phyloP scores from a whole-genome alignment of 345 rosid species.

The Pistacia atlantica region DNA sequence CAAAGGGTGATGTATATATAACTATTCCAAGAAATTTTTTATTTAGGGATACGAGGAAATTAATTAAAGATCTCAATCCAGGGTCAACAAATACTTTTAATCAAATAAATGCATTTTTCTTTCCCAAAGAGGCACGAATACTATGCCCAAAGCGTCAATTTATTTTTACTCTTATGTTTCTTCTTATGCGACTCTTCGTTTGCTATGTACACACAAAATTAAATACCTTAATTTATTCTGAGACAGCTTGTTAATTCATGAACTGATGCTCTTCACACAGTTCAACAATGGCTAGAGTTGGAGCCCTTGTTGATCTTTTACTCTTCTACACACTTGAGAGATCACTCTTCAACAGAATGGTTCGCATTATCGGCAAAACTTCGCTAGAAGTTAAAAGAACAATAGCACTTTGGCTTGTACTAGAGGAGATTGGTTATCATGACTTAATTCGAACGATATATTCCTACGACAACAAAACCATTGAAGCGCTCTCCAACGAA shows the following conservation, averaged over 20 bases:
- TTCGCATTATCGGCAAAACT: conserved; percentile 18
- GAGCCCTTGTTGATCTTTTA: conserved; percentile 33
- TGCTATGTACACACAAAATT: background rate
- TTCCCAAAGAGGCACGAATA: conserved; percentile 13
- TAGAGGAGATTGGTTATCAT: conserved; percentile 35
- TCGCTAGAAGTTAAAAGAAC: conserved; percentile 27
- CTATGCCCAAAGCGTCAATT: conserved; percentile 14
- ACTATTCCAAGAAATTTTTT: no score
- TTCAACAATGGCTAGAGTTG: conserved; percentile 24
- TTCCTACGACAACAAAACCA: conserved; percentile 22
- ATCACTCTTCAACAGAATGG: conserved; percentile 37
- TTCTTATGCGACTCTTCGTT: background rate
- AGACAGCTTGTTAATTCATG: background rate
- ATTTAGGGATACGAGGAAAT: no score
- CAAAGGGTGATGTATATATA: no score
- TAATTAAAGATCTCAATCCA: background rate
- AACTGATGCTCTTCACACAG: background rate
- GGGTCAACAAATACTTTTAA: background rate
- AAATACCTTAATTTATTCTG: background rate
- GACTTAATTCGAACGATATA: conserved; percentile 27
- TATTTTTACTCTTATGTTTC: no score
- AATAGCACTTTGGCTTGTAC: conserved; percentile 35
- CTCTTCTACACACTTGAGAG: conserved; percentile 39
- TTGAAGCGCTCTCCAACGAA: conserved; percentile 26
- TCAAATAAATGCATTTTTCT: conserved; percentile 4